Evolutionary conservation across 371 early-diverging fungal genomes (phyloP), one percentile per base, ranked within the genome.

Genomic region (Phascolomyces articulosus): DNA sequence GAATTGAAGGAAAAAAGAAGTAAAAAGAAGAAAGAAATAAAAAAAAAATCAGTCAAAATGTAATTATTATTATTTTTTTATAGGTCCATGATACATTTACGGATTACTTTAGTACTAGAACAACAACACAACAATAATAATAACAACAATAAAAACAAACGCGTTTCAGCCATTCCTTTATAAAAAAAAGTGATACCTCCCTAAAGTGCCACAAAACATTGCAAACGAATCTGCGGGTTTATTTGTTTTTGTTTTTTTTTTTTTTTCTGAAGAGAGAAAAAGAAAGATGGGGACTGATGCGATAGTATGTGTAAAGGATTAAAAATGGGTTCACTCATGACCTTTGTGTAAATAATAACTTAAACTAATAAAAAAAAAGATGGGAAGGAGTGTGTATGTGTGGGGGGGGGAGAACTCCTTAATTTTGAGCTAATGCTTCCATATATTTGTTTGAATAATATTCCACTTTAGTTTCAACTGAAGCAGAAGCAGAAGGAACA

Each of bases 371-470:
- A n/a, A n/a, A n/a, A n/a, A n/a, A n/a, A n/a, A n/a, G n/a, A n/a
- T n/a, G n/a, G n/a, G n/a, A n/a, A n/a, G n/a, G n/a, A n/a, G n/a
- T n/a, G n/a, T n/a, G n/a, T n/a, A n/a, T n/a, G n/a, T n/a, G n/a
- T n/a, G n/a, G n/a, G n/a, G n/a, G n/a, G n/a, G n/a, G n/a, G n/a
- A 10, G 51, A 51, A 34, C 11, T 9, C 1, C 6, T 34, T 34
- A 34, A 9, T 11, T 7, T 2, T 44, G 8, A 24, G 51, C 15
- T 7, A 66, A n/a, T 4, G 20, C 53, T 23, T 60, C 60, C 26
- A 66, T 66, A 44, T 66, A 61, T 38, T 40, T 54, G 53, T 66
- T 66, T 26, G 41, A 55, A 55, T 31, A 56, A 40, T 48, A 40
- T 13, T 28, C 23, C 56, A 61, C 62, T 34, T 60, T 40, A 15